Base-by-base conservation (phyloP, 768 basidiomycete genomes). In the Termitomyces bulborhizus region DNA sequence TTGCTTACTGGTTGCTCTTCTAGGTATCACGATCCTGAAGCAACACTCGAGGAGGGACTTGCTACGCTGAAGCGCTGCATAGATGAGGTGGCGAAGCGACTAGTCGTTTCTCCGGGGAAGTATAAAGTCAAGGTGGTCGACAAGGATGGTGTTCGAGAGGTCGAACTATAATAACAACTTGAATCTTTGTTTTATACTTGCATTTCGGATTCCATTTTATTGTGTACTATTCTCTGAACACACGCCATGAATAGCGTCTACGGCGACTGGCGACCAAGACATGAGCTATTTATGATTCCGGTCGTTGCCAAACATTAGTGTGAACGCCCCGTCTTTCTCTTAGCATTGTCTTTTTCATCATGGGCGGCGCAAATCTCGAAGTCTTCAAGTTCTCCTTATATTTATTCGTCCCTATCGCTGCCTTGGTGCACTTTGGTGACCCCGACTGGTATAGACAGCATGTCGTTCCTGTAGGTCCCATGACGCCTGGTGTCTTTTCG, bases 111-210 rank as follows among this genome's bases (percentile, higher is more conserved):
- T 58, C 85, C 89, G 1, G 87, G 84, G 42, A 85, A 76, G 62
- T 96, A 91, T 76, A 92, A 87, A 68, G 86, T 95, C 61, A 93
- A 93, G 68, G 75, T 97, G 12, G 91, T 97, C 32, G 93, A 97
- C 73, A 93, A 87, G 72, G 88, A 95, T 66, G 95, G 95, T 49
- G 77, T 90, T 26, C 79, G 92, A 53, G 88, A 90, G 62, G 73
- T 95, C 54, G 84, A 91, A 64, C 65, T 96, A 61, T 89, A 74
- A 56, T 55, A 4, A 15, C 31, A 31, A 49, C 31, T 57, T 5
- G 39, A 34, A 41, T 49, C 13, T 47, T 15, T 52, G 32, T 54
- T 54, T 52, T 55, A 51, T 60, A 58, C 55, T 48, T 54, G 40
- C 43, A 51, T 57, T 36, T 46, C 29, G 27, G 46, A 48, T 49